Conservation (phyloP, 495 filamentous ascomycete genomes). For the Tetracladium setigerum region DNA sequence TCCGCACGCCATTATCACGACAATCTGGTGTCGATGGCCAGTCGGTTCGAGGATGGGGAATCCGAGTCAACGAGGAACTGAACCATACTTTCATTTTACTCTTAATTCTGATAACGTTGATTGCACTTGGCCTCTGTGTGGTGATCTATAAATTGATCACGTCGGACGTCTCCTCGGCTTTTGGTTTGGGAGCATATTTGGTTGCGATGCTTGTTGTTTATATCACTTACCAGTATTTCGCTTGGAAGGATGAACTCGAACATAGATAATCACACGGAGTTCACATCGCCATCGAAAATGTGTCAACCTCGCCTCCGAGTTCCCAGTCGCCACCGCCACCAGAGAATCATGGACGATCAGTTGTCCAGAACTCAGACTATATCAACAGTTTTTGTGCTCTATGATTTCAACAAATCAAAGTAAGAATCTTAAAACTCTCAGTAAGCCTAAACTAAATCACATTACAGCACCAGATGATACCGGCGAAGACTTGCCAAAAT, state of each 20-base stretch:
- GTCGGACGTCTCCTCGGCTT: not conserved
- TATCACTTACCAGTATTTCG: conserved; percentile 1
- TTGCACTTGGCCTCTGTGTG: not conserved
- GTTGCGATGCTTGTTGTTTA: not conserved
- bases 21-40: not conserved
- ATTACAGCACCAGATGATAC: too few relatives aligned
- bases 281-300: too few relatives aligned
- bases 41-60: not conserved
- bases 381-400: too few relatives aligned
- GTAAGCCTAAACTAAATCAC: too few relatives aligned
- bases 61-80: not conserved
- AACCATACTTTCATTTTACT: not conserved
- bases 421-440: too few relatives aligned
- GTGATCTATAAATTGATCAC: not conserved
- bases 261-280: too few relatives aligned
- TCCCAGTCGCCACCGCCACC: too few relatives aligned
- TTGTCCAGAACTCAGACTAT: too few relatives aligned
- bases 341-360: too few relatives aligned
- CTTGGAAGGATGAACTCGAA: conserved; percentile 3
- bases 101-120: not conserved
- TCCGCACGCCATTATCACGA: not conserved
- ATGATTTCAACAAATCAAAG: too few relatives aligned
- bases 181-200: conserved; percentile 2
- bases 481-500: too few relatives aligned
- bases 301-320: too few relatives aligned